Conservation (phyloP, 495 filamentous ascomycete species). For the Achaetomiella virescens region DNA sequence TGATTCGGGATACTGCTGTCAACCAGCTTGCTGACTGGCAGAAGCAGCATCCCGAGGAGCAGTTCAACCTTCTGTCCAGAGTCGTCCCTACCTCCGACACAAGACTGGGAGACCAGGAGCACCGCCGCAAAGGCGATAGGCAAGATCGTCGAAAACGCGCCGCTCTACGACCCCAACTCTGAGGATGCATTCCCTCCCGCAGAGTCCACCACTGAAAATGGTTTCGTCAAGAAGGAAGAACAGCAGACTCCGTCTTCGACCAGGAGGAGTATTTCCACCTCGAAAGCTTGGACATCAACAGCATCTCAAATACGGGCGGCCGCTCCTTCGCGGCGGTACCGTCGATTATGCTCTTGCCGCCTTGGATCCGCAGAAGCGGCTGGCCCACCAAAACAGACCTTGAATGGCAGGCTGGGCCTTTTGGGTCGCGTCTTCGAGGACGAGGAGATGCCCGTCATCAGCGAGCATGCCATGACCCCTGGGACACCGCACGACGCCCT, state of each 20-base stretch:
- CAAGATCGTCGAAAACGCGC: constrained; percentile 84
- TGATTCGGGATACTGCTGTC: constrained; percentile 94
- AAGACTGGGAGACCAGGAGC: constrained; percentile 94
- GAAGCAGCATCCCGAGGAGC: constrained; percentile 92
- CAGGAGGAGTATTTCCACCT: constrained; percentile 61
- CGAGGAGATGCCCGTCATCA: constrained; percentile 58
- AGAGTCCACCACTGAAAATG: constrained; percentile 34
- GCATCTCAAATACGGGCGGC: constrained; percentile 76
- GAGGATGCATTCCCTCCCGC: constrained; percentile 33
- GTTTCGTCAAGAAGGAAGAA: constrained; percentile 48
- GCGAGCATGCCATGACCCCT: constrained; percentile 34
- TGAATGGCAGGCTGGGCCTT: constrained; percentile 76
- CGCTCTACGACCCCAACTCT: constrained; percentile 81
- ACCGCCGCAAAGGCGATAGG: constrained; percentile 90
- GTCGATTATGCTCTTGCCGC: constrained; percentile 76
- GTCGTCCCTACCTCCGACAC: constrained; percentile 84
- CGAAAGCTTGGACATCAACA: constrained; percentile 67
- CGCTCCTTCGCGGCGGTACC: constrained; percentile 72
- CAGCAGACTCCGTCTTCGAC: constrained; percentile 30
- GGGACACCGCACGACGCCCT: constrained; percentile 36
- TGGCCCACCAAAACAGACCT: constrained; percentile 84
- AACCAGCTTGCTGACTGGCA: constrained; percentile 95
- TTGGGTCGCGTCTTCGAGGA: constrained; percentile 74
- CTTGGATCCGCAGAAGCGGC: constrained; percentile 70
- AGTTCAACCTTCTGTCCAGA: constrained; percentile 94